Conservation (phyloP, 495 filamentous ascomycete species). For the Margaritispora aquatica region DNA sequence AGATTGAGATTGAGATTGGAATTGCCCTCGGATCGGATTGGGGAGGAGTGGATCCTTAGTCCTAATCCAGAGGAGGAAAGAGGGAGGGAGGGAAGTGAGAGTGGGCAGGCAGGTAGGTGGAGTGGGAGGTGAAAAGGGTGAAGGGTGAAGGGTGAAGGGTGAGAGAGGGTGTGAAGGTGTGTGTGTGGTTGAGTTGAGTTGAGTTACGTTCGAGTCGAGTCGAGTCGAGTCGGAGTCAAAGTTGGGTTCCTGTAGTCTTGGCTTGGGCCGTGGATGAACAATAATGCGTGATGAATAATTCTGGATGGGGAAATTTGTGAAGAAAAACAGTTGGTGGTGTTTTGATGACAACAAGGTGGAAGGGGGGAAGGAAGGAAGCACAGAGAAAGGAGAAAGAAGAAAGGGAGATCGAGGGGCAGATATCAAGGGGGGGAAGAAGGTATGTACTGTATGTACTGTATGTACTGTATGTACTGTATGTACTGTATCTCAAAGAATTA, state of each 20-base stretch:
- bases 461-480: too few relatives aligned
- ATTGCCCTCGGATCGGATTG: slow-evolving; percentile 6
- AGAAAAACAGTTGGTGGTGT: too few relatives aligned
- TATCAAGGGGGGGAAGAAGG: background rate
- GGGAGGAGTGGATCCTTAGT: background rate
- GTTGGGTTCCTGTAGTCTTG: too few relatives aligned
- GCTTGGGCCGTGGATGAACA: too few relatives aligned
- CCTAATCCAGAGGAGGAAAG: too few relatives aligned
- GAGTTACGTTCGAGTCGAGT: too few relatives aligned
- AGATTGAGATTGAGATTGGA: slow-evolving; percentile 18
- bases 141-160: background rate
- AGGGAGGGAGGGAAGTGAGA: slow-evolving; percentile 1
- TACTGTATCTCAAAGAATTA: too few relatives aligned
- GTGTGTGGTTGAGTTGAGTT: background rate
- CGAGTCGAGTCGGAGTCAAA: too few relatives aligned
- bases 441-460: too few relatives aligned
- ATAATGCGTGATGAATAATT: too few relatives aligned
- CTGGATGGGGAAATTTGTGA: background rate
- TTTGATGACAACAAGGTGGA: too few relatives aligned
- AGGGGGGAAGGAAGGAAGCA: background rate
- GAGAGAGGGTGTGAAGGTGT: background rate
- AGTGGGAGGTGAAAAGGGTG: background rate
- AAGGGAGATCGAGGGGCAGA: too few relatives aligned
- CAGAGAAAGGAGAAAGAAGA: background rate
- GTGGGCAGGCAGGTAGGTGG: slow-evolving; percentile 1